Evolutionary conservation across 1,139 yeast species (phyloP), one percentile per base, ranked within the genome.

Genomic region (Candida labiduridarum): DNA sequence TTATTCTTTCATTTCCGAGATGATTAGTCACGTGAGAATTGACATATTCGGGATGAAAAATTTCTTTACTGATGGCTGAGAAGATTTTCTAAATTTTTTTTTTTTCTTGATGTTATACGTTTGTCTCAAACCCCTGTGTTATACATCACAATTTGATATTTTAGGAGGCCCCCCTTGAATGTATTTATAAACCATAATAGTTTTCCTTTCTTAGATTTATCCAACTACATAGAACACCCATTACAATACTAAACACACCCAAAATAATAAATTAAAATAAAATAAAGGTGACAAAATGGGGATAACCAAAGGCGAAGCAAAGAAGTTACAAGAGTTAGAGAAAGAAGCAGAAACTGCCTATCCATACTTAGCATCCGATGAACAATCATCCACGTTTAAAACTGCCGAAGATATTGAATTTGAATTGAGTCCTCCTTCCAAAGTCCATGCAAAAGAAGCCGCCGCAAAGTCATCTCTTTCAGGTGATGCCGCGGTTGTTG

Each of bases 331-430:
- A 40, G 58, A 71, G 15, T 60, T 84, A 35, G 83, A 78, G 53
- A 64, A 68, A 36, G 87, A 85, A 38, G 89, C 88, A 2, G 69
- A 72, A 49, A 80, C 77, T 46, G 83, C 91, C 0, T 70, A 74
- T 44, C 84, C 85, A 15, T 87, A 74, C 62, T 68, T 87, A n/a
- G 88, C 82, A 2, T 83, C 89, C 41, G 94, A 87, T 66, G 95
- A 87, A 61, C 82, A 81, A 58, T 76, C 83, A 4, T 70, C 83
- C 8, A 78, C 80, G 1, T 61, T 70, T 51, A 66, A 77, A 59
- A 62, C 66, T 54, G 63, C 69, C 8, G 72, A 56, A 64, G 69
- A 52, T 49, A 55, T 61, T 47, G 68, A 56, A 42, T 59, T 55
- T 18, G 49, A 56, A 16, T 45, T 29, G 36, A 42, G 44, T 15